phyloP scores from a whole-genome alignment of 2,329 filamentous ascomycete species.

The Verticillium klebahnii region DNA sequence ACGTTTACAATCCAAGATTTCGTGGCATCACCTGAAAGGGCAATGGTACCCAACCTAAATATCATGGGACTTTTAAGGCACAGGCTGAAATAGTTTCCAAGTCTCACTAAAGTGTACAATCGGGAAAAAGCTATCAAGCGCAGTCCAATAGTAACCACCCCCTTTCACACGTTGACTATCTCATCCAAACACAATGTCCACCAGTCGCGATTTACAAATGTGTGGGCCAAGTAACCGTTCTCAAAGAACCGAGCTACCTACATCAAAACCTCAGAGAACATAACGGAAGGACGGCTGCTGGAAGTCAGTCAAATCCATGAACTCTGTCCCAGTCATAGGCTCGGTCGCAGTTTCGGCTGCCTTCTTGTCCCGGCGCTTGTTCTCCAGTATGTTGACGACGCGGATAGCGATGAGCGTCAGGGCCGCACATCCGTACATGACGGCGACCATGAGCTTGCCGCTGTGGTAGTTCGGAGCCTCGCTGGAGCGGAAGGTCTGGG shows the following conservation, averaged over 20 bases:
- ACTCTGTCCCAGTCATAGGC: slow-evolving; percentile 11
- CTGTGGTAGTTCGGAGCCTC: slow-evolving; percentile 51
- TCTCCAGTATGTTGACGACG: slow-evolving; percentile 18
- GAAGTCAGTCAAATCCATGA: slow-evolving; percentile 19
- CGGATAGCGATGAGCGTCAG: slow-evolving; percentile 11
- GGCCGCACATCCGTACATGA: slow-evolving; percentile 16
- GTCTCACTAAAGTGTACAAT: too few species aligned
- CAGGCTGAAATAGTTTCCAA: too few species aligned
- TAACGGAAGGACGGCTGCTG: slow-evolving; percentile 18
- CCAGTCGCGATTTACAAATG: too few species aligned
- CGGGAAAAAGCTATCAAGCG: too few species aligned
- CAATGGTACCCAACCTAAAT: too few species aligned
- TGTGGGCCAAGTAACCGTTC: too few species aligned
- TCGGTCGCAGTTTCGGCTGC: slow-evolving; percentile 10
- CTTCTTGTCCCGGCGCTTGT: slow-evolving; percentile 19
- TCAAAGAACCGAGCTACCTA: background rate
- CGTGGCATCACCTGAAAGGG: too few species aligned
- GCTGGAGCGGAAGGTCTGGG: slow-evolving; percentile 52
- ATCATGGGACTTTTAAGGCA: too few species aligned
- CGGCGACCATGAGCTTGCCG: slow-evolving; percentile 14
- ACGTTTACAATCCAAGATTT: too few species aligned
- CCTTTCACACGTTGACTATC: too few species aligned
- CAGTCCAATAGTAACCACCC: too few species aligned
- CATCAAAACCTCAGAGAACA: slow-evolving; percentile 9
- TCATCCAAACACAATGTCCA: too few species aligned